These are phyloP conservation scores for Populus alba DNA, from an alignment of 345 rosid species.

Conservation along the genomic window DNA sequence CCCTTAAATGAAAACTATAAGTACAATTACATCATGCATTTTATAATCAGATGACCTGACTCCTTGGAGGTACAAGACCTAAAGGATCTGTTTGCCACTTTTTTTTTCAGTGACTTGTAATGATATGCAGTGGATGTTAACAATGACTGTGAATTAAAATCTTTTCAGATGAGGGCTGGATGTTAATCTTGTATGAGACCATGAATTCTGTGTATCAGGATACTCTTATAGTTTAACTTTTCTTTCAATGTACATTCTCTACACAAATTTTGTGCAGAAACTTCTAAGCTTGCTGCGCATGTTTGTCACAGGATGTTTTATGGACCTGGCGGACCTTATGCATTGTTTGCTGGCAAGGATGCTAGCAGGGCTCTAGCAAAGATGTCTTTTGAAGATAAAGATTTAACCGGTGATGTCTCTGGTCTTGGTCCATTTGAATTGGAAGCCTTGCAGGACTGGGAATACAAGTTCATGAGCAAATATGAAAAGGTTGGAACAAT, in stretches of 20 bases:
- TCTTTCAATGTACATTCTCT: neutral
- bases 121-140: neutral
- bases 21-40: neutral
- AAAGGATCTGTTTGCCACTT: neutral
- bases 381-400: conserved; percentile 96
- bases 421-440: conserved; percentile 94
- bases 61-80: neutral
- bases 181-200: neutral
- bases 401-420: conserved; percentile 84
- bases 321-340: conserved; percentile 98
- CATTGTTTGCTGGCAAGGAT: conserved; percentile 92
- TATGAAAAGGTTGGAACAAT: conserved; percentile 84
- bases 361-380: conserved; percentile 99
- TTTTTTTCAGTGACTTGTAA: neutral
- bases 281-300: neutral
- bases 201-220: neutral
- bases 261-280: neutral
- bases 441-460: conserved; percentile 99
- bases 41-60: neutral
- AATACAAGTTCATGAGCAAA: conserved; percentile 97
- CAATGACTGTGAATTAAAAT: neutral
- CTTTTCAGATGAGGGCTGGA: neutral
- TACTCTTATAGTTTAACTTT: neutral
- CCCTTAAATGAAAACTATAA: neutral
- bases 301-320: conserved; percentile 79